Conservation (phyloP, 1,139 yeast genomes). For the Saccharomyces hybrid region DNA sequence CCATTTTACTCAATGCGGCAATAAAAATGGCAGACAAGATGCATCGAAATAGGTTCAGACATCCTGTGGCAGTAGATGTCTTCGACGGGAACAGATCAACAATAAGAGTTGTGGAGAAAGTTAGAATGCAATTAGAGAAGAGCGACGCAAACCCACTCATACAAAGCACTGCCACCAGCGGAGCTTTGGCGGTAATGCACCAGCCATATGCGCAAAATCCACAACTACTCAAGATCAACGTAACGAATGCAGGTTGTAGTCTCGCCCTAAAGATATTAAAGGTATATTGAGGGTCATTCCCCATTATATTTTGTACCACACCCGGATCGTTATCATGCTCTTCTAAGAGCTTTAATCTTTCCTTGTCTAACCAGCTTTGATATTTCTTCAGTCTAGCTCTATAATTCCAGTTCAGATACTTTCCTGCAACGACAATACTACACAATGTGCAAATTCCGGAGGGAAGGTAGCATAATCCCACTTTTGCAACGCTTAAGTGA, state of each 20-base stretch:
- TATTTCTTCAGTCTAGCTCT: slow-evolving; percentile 21
- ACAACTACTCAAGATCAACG: slow-evolving; percentile 33
- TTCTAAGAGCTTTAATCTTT: slow-evolving; percentile 22
- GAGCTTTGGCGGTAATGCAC: slow-evolving; percentile 47
- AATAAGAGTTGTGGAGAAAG: slow-evolving; percentile 46
- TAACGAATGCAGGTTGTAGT: slow-evolving; percentile 35
- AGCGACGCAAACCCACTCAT: slow-evolving; percentile 48
- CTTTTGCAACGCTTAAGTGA: slow-evolving; percentile 42
- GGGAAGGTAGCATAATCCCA: slow-evolving; percentile 59
- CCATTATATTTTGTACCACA: slow-evolving; percentile 19
- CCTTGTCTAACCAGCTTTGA: slow-evolving; percentile 18
- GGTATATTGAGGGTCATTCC: slow-evolving; percentile 17
- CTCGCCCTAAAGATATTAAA: slow-evolving; percentile 46
- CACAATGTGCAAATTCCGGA: slow-evolving; percentile 49
- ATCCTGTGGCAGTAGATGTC: slow-evolving; percentile 52
- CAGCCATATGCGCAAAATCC: slow-evolving; percentile 59
- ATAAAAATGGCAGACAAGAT: slow-evolving; percentile 51
- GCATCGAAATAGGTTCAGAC: slow-evolving; percentile 53
- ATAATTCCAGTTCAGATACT: slow-evolving; percentile 41
- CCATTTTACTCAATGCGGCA: slow-evolving; percentile 54
- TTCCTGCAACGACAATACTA: slow-evolving; percentile 45
- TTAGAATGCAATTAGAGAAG: slow-evolving; percentile 45
- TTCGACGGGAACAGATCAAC: slow-evolving; percentile 53
- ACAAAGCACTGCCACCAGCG: slow-evolving; percentile 49
- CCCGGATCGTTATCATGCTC: slow-evolving; percentile 19